These are phyloP conservation scores for Pezicula carpinea DNA, from an alignment of 2,329 filamentous ascomycete genomes.

Conservation along the genomic window DNA sequence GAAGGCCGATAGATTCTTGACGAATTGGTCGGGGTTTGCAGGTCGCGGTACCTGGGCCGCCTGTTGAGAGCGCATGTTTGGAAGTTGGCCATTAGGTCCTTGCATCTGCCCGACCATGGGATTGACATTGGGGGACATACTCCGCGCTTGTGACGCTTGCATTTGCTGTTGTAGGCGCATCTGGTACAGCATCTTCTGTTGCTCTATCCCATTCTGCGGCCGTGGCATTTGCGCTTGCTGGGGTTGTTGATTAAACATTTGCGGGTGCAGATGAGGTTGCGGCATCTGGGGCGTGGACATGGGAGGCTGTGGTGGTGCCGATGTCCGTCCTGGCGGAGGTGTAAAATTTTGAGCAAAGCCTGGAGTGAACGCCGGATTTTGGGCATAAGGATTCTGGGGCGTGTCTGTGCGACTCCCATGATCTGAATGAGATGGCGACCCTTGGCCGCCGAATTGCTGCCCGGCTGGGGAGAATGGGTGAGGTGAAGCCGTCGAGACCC, in stretches of 20 bases:
- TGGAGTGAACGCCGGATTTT: conserved; percentile 53
- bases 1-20: conserved; percentile 72
- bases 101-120: conserved; percentile 43
- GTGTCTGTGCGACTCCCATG: conserved; percentile 62
- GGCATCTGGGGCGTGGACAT: conserved; percentile 44
- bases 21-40: conserved; percentile 61
- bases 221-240: conserved; percentile 33
- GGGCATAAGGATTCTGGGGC: conserved; percentile 69
- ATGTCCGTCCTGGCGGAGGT: conserved; percentile 48
- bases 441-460: conserved; percentile 66
- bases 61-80: conserved; percentile 48
- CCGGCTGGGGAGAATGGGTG: conserved; percentile 80
- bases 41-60: conserved; percentile 36
- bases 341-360: conserved; percentile 56
- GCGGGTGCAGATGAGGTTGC: conserved; percentile 33
- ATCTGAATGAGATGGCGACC: conserved; percentile 73
- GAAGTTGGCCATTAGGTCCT: conserved; percentile 51
- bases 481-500: conserved; percentile 87
- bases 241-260: conserved; percentile 21
- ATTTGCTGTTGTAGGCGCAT: conserved; percentile 78
- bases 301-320: conserved; percentile 50
- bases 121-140: conserved; percentile 36
- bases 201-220: conserved; percentile 56
- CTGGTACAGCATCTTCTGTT: conserved; percentile 73
- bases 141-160: conserved; percentile 40